Evolutionary conservation across 2,329 filamentous ascomycete genomes (phyloP).

Genomic region (Penicillium brasilianum): DNA sequence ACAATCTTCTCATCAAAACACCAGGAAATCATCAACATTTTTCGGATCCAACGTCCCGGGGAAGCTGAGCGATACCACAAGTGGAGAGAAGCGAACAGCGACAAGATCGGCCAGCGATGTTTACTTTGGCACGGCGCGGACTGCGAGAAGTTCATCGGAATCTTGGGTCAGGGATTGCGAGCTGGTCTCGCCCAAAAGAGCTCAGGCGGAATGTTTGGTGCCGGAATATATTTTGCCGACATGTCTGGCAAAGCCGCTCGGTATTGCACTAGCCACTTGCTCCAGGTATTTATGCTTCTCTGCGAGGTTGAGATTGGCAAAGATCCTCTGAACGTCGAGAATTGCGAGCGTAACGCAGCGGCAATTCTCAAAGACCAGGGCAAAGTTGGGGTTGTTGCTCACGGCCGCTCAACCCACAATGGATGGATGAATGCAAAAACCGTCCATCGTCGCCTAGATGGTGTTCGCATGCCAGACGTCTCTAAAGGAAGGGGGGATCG

Average conservation of each 20-base stretch:
- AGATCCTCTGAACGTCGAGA: neutral
- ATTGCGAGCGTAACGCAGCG: neutral
- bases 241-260: constrained; percentile 18
- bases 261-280: constrained; percentile 8
- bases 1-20: neutral
- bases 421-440: constrained; percentile 18
- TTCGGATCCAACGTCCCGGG: constrained; percentile 21
- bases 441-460: constrained; percentile 18
- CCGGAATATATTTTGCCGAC: constrained; percentile 24
- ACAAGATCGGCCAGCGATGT: constrained; percentile 8
- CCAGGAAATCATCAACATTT: constrained; percentile 14
- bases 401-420: neutral
- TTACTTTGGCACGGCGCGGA: constrained; percentile 27
- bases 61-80: constrained; percentile 17
- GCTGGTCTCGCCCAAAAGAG: constrained; percentile 3
- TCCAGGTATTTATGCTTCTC: constrained; percentile 18
- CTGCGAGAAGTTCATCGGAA: constrained; percentile 18
- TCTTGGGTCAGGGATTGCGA: constrained; percentile 24
- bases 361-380: constrained; percentile 21
- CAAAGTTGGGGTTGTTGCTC: constrained; percentile 10
- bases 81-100: constrained; percentile 8
- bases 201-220: constrained; percentile 10
- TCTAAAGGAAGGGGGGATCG: neutral
- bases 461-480: constrained; percentile 16
- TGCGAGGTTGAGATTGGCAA: constrained; percentile 26